These are phyloP conservation scores for Metschnikowia baotianmanensis DNA, from an alignment of 805 yeast species.

Conservation along the genomic window DNA sequence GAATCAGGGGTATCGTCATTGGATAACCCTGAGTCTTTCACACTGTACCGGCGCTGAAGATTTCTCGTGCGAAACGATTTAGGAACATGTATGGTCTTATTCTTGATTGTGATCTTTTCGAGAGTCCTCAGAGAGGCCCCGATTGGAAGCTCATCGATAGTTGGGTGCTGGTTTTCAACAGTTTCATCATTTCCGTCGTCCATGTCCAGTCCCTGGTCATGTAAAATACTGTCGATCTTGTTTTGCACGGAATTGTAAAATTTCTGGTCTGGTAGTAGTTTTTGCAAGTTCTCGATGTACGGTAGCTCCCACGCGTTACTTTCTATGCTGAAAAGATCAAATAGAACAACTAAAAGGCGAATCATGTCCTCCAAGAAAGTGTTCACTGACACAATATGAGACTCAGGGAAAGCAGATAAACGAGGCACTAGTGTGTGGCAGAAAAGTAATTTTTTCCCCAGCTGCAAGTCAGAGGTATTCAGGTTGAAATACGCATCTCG, in stretches of 20 bases:
- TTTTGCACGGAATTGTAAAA: constrained; percentile 32
- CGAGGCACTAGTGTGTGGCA: constrained; percentile 29
- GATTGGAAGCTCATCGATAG: no score
- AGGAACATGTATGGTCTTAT: constrained; percentile 17
- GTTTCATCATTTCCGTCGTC: no score
- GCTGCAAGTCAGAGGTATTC: constrained; percentile 1
- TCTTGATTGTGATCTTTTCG: constrained; percentile 16
- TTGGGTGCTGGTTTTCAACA: no score
- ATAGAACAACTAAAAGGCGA: constrained; percentile 16
- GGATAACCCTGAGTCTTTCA: background rate
- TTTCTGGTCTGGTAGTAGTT: constrained; percentile 23
- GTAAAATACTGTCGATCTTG: constrained; percentile 30
- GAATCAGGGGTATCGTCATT: background rate
- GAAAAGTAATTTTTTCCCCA: constrained; percentile 11
- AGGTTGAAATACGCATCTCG: constrained; percentile 19
- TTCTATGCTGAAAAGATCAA: constrained; percentile 14
- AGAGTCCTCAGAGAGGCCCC: background rate
- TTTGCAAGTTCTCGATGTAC: constrained; percentile 18
- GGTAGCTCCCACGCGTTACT: constrained; percentile 17
- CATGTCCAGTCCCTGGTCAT: constrained; percentile 4
- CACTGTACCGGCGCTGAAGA: constrained; percentile 14
- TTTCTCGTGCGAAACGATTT: constrained; percentile 19
- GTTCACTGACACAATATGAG: constrained; percentile 23
- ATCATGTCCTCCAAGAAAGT: constrained; percentile 26
- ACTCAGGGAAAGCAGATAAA: constrained; percentile 26